A percentile compares a stretch with the other conserved stretches of the same genome.
These are phyloP conservation scores for Candida patagonica DNA, from an alignment of 805 yeast genomes.

Conservation along the genomic window DNA sequence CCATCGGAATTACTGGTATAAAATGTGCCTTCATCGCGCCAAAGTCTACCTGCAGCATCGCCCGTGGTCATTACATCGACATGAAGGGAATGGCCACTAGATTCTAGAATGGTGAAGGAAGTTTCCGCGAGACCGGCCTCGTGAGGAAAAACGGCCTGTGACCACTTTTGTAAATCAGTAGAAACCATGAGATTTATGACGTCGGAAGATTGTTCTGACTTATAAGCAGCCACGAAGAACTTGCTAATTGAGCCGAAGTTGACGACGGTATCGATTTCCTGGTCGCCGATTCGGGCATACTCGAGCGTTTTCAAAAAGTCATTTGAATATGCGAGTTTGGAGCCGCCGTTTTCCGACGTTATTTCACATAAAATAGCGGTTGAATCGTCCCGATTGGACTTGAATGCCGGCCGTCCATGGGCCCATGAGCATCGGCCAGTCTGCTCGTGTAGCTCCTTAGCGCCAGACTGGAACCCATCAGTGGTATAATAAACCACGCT, in stretches of 20 bases:
- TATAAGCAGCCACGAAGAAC: constrained; percentile 30
- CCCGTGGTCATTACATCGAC: constrained; percentile 28
- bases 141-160: constrained; percentile 27
- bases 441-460: constrained; percentile 24
- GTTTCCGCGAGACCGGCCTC: constrained; percentile 16
- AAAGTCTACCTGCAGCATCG: constrained; percentile 2
- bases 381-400: constrained; percentile 20
- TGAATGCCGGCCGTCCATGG: constrained; percentile 19
- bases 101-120: constrained; percentile 28
- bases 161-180: constrained; percentile 29
- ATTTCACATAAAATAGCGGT: constrained; percentile 36
- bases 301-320: constrained; percentile 37
- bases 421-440: constrained; percentile 23
- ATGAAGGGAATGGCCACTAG: constrained; percentile 34
- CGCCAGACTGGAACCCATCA: constrained; percentile 35
- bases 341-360: constrained; percentile 27
- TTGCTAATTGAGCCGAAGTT: constrained; percentile 30
- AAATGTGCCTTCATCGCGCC: constrained; percentile 28
- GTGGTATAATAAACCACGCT: constrained; percentile 34
- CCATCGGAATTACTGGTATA: constrained; percentile 43
- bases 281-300: constrained; percentile 26
- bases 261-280: constrained; percentile 25
- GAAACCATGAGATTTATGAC: constrained; percentile 27
- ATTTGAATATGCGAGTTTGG: constrained; percentile 31
- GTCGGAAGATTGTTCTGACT: constrained; percentile 17